phyloP scores from a whole-genome alignment of 345 rosid genomes.

The Populus nigra region DNA sequence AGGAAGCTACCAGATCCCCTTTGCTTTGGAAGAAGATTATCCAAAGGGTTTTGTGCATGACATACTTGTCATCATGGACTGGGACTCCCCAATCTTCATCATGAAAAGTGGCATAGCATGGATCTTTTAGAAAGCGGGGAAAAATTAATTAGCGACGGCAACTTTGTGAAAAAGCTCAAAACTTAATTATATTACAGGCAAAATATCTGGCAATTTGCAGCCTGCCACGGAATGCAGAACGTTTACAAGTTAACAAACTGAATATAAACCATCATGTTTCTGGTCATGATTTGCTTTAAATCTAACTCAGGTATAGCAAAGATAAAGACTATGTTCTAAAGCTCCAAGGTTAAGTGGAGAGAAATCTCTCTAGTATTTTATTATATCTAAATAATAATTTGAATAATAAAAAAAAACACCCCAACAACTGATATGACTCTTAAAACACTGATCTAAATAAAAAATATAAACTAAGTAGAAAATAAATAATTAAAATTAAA shows the following conservation, averaged over 20 bases:
- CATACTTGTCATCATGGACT: conserved; percentile 65
- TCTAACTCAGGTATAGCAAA: no score
- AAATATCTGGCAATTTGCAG: background rate
- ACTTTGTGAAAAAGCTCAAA: background rate
- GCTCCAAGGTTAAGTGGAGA: no score
- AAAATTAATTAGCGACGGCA: background rate
- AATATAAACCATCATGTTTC: background rate
- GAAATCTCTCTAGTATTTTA: no score
- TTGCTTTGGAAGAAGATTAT: background rate
- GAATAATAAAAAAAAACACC: no score
- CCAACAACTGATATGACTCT: no score
- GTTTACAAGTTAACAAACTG: background rate
- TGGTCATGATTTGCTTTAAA: background rate
- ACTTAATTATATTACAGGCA: background rate
- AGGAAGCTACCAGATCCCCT: background rate
- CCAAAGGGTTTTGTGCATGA: conserved; percentile 1
- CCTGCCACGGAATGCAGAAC: background rate
- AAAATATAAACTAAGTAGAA: no score
- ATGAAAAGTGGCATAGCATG: conserved; percentile 15
- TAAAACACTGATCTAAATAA: no score
- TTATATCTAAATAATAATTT: no score
- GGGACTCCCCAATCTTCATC: conserved; percentile 45
- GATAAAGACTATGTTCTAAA: no score
- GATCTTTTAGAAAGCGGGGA: background rate
- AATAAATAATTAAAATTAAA: no score